These are phyloP conservation scores for Glebionis coronaria DNA, from an alignment of 129 eudicot species.

Conservation along the genomic window DNA sequence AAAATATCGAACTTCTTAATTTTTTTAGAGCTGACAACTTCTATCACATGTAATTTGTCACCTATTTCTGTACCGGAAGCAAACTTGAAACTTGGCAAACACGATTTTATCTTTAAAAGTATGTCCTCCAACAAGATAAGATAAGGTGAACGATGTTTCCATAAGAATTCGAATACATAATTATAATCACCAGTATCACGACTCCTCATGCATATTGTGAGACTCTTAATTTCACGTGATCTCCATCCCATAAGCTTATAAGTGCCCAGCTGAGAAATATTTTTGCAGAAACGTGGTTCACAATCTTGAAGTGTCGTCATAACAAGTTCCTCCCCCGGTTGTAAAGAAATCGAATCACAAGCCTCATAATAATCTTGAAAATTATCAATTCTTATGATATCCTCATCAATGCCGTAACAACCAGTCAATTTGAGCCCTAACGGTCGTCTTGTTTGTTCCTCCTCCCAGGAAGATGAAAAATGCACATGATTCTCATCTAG, in stretches of 20 bases:
- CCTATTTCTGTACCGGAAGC: constrained; percentile 5
- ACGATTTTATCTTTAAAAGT: background rate
- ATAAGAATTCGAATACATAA: background rate
- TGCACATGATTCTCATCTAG: constrained; percentile 10
- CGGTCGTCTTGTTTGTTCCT: background rate
- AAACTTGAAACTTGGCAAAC: constrained; percentile 16
- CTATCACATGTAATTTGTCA: background rate
- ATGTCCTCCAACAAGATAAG: background rate
- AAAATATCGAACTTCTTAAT: background rate
- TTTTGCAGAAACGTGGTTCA: background rate
- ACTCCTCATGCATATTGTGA: constrained; percentile 15
- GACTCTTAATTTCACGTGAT: no score
- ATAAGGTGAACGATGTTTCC: background rate
- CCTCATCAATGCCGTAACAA: background rate
- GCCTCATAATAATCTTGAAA: background rate
- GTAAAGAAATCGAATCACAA: background rate
- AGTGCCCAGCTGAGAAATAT: no score
- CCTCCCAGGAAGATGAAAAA: constrained; percentile 2
- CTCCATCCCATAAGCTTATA: no score
- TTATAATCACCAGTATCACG: background rate
- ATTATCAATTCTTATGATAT: no score
- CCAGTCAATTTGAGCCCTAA: constrained; percentile 11
- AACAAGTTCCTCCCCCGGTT: background rate
- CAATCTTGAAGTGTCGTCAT: background rate
- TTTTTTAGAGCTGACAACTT: background rate